phyloP scores from a whole-genome alignment of 148 eudicot genomes.

The Hydrangea macrophylla region DNA sequence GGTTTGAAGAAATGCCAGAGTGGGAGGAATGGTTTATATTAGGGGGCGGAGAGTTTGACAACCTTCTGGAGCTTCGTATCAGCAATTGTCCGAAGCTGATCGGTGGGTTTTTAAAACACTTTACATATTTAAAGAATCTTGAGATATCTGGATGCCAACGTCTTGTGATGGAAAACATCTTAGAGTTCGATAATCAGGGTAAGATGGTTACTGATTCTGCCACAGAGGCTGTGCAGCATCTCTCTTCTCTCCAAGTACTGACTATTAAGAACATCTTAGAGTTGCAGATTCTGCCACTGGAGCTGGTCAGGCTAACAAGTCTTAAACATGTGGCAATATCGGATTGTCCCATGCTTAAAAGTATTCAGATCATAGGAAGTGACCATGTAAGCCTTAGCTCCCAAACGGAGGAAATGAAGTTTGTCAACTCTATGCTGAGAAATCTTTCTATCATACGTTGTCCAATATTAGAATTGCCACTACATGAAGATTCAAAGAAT shows the following conservation, averaged over 20 bases:
- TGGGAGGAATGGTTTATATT: slow-evolving; percentile 6
- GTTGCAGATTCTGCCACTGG: not conserved
- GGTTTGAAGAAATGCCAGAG: slow-evolving; percentile 3
- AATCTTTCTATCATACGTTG: too few species aligned
- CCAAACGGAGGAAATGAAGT: too few species aligned
- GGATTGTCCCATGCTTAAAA: too few species aligned
- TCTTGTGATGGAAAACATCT: too few species aligned
- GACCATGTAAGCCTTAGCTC: too few species aligned
- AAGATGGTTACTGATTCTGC: too few species aligned
- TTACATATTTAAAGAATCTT: not conserved
- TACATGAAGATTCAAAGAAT: not conserved
- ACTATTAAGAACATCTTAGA: too few species aligned
- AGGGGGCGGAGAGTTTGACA: not conserved
- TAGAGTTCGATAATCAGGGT: too few species aligned
- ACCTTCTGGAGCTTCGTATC: not conserved
- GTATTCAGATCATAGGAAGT: too few species aligned
- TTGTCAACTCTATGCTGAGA: too few species aligned
- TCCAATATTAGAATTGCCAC: not conserved
- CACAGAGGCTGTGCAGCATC: not conserved
- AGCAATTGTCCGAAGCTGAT: not conserved
- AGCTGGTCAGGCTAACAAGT: not conserved
- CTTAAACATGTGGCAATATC: not conserved
- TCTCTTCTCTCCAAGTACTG: not conserved
- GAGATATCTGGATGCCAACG: not conserved
- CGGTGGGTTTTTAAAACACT: not conserved